Base-by-base conservation (phyloP, 345 rosid genomes). In the Eucalyptus virginea region DNA sequence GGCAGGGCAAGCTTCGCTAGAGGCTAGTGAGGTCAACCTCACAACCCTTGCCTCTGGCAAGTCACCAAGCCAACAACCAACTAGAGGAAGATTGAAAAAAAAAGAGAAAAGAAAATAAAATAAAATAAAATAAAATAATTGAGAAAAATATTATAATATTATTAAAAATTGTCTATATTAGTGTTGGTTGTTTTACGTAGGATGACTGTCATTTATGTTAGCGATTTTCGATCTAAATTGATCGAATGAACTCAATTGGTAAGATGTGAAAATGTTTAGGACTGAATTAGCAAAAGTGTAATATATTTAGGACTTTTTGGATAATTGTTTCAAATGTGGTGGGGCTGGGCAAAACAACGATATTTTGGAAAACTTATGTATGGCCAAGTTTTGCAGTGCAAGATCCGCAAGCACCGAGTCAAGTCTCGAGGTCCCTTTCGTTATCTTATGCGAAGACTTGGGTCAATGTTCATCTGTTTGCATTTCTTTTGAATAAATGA, bases 151-250 rank as follows among this genome's bases (percentile, higher is more conserved):
- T 56, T 24, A 56, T 23, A 56, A 56, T 56, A 24, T 56, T 23
- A 56, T 56, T 24, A 10, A 9, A 23, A 56, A 24, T 24, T 24
- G 1, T 10, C 0, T 0, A 52, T 52, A 52, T 52, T 19, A 52
- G 1, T 52, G 1, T 52, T 52, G 5, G 11, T 2, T 52, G 58
- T 52, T 2, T 52, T 52, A 52, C 0, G 2, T 52, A 8, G 1
- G 26, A 52, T 0, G 1, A 21, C 0, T 9, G 1, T 2, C 5
- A 2, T 23, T 0, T 7, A 23, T 56, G 10, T 56, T 0, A 56
- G 0, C 2, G 1, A 56, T 56, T 56, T 56, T 1, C 0, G 0
- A 56, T 52, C 30, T 23, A 24, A 56, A 56, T 56, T 56, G 2
- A 26, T 0, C 0, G 2, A 3, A 56, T 10, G 6, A 1, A 56